These are phyloP conservation scores for Physcia stellaris DNA, from an alignment of 495 filamentous ascomycete species.

Conservation along the genomic window DNA sequence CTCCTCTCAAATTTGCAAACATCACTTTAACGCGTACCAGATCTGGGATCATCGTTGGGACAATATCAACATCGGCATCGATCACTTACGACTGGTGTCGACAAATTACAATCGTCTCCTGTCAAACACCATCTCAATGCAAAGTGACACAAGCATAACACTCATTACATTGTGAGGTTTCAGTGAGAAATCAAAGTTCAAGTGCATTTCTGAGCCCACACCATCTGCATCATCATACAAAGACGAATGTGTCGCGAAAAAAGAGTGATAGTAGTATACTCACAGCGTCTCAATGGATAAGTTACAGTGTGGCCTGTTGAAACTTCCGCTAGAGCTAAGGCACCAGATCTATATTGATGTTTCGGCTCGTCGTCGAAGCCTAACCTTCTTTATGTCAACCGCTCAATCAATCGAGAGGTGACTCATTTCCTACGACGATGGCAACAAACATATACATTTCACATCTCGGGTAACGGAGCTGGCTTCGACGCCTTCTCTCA, in stretches of 20 bases:
- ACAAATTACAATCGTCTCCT: too few relatives aligned
- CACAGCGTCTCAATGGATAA: not conserved
- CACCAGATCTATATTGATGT: not conserved
- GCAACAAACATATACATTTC: not conserved
- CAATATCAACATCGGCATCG: too few relatives aligned
- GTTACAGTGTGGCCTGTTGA: not conserved
- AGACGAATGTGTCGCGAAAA: not conserved
- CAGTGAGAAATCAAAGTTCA: not conserved
- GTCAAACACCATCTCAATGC: too few relatives aligned
- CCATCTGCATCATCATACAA: not conserved
- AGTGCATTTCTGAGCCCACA: not conserved
- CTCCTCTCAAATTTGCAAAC: not conserved
- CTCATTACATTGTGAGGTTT: not conserved
- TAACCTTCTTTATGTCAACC: not conserved
- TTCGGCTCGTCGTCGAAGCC: not conserved
- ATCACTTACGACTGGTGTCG: not conserved
- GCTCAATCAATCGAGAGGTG: not conserved
- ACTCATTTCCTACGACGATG: not conserved
- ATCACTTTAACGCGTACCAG: not conserved
- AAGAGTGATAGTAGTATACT: not conserved
- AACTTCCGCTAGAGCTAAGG: not conserved
- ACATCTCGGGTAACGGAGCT: not conserved
- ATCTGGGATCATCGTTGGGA: not conserved
- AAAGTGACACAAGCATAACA: too few relatives aligned
- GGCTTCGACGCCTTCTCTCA: not conserved